phyloP scores from a whole-genome alignment of 371 early-diverging fungal genomes.

The Mucor saturninus region DNA sequence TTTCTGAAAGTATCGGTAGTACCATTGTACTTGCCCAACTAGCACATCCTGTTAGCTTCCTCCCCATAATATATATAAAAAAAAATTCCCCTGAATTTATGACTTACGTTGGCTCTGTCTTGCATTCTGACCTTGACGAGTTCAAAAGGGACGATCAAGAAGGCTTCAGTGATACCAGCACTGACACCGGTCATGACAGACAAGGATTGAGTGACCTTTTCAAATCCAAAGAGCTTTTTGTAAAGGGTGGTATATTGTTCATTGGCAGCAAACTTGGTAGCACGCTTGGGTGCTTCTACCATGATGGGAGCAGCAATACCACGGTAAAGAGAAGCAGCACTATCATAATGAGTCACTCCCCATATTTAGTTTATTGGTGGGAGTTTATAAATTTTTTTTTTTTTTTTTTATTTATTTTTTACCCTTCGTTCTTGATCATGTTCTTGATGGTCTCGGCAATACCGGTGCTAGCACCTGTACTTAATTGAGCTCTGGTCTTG shows the following conservation, averaged over 20 bases:
- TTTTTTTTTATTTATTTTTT: conserved; percentile 10
- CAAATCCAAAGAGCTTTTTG: conserved; percentile 70
- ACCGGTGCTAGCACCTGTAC: conserved; percentile 65
- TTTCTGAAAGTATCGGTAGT: conserved; percentile 77
- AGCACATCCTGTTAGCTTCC: neutral
- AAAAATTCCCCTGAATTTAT: neutral
- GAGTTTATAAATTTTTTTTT: conserved; percentile 5
- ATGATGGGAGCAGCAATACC: conserved; percentile 96
- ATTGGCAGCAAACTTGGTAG: conserved; percentile 96
- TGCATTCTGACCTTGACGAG: conserved; percentile 95
- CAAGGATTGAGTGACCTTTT: conserved; percentile 75
- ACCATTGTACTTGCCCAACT: conserved; percentile 78
- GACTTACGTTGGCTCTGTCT: conserved; percentile 75
- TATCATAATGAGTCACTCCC: conserved; percentile 23
- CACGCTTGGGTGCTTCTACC: conserved; percentile 98
- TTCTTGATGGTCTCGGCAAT: conserved; percentile 51
- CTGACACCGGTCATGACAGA: conserved; percentile 90
- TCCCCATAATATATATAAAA: neutral
- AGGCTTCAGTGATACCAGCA: conserved; percentile 94
- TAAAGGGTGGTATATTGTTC: conserved; percentile 83
- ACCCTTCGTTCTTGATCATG: conserved; percentile 94
- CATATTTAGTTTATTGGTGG: neutral
- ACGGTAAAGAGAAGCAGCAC: conserved; percentile 83
- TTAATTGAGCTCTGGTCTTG: conserved; percentile 96
- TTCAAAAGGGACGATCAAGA: conserved; percentile 92